Evolutionary conservation across 2,329 filamentous ascomycete genomes (phyloP), one percentile per base, ranked within the genome.

Genomic region (Zarea fungicola): DNA sequence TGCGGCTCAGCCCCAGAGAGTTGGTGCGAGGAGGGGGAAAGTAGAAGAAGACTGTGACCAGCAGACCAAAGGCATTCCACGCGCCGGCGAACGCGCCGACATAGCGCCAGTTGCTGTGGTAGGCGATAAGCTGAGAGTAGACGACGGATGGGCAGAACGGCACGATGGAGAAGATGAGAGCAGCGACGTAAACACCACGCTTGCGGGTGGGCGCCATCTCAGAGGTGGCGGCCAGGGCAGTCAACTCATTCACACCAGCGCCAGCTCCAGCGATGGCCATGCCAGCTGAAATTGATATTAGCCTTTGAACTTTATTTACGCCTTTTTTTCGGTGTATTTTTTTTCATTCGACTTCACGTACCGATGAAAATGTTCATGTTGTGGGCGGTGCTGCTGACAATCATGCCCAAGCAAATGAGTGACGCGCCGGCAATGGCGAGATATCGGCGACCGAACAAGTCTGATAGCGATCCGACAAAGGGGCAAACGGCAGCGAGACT

Each of bases 181-280:
- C 62, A 11, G 77, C 77, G 21, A 85, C 76, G 58, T 85, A 85
- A 58, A 75, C 75, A 25, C 80, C 83, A 41, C 84, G 76, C 62
- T 85, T 79, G 16, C 76, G 70, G 18, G 79, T 79, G 1, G 84
- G 84, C 1, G 81, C 84, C 52, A 87, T 72, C 60, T 88, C 84
- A 2, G 81, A 80, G 2, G 83, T 84, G 28, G 76, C 84, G 23
- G 84, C 82, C 8, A 88, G 69, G 5, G 84, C 68, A 6, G 81
- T 87, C 28, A 87, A 68, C 62, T 87, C 83, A 55, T 82, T 83
- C 52, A 87, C 75, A 13, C 84, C 84, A 10, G 83, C 82, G 28
- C 83, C 84, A 6, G 80, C 68, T 2, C 84, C 84, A 9, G 82
- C 74, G 54, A 87, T 71, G 2, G 62, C 60, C 69, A 73, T 73